Conservation (phyloP, 768 basidiomycete genomes). For the Trametopsis cervina region DNA sequence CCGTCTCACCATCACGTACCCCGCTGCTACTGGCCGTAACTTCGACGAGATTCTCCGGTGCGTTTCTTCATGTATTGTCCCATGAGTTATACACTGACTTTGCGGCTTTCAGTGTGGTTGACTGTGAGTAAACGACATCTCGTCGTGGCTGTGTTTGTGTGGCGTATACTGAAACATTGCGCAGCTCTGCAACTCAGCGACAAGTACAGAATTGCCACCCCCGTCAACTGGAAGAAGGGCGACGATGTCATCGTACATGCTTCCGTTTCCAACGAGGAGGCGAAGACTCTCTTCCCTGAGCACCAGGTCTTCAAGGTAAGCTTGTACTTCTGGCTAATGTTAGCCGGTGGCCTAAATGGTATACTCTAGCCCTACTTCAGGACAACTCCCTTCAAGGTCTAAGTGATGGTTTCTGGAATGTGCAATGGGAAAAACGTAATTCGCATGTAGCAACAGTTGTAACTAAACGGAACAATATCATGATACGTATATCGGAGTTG, state of each 20-base stretch:
- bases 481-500: too few relatives aligned
- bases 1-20: slow-evolving; percentile 85
- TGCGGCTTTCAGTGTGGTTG: slow-evolving; percentile 51
- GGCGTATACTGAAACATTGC: background rate
- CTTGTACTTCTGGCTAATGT: background rate
- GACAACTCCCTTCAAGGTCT: slow-evolving; percentile 51
- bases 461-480: background rate
- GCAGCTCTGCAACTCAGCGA: slow-evolving; percentile 84
- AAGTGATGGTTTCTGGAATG: too few relatives aligned
- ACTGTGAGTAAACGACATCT: slow-evolving; percentile 35
- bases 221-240: slow-evolving; percentile 93
- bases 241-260: slow-evolving; percentile 94
- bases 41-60: slow-evolving; percentile 68
- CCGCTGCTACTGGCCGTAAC: slow-evolving; percentile 93
- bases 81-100: slow-evolving; percentile 3
- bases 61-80: background rate
- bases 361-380: slow-evolving; percentile 74
- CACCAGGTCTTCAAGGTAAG: slow-evolving; percentile 72
- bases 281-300: slow-evolving; percentile 85
- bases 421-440: background rate
- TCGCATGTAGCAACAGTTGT: slow-evolving; percentile 1
- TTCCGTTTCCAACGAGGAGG: slow-evolving; percentile 77
- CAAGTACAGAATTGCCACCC: slow-evolving; percentile 79
- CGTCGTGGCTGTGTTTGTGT: background rate
- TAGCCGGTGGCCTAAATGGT: background rate